Percentiles rank a stretch among this genome's conserved stretches.
These are phyloP conservation scores for Rhodotorula toruloides DNA, from an alignment of 768 basidiomycete species.

Conservation along the genomic window DNA sequence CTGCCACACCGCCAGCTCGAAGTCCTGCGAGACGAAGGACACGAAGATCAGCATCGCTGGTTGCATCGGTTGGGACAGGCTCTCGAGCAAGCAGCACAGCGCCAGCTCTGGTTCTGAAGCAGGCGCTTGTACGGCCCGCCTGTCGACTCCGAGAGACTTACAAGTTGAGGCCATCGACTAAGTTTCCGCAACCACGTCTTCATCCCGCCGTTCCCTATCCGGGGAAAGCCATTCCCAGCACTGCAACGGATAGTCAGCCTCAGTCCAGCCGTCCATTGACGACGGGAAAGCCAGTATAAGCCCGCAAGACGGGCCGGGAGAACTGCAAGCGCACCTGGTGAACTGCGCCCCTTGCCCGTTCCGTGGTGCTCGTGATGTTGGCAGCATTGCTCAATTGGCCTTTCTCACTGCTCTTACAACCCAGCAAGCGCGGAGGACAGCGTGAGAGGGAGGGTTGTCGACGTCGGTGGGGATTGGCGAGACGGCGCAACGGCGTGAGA, in stretches of 20 bases:
- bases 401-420: no score
- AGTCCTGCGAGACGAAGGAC: conserved; percentile 60
- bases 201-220: conserved; percentile 15
- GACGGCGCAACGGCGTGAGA: background rate
- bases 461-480: background rate
- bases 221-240: conserved; percentile 12
- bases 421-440: background rate
- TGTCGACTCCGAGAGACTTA: background rate
- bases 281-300: no score
- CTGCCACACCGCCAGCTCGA: conserved; percentile 94
- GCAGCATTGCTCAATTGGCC: background rate
- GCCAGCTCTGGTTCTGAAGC: background rate
- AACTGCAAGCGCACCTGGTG: background rate
- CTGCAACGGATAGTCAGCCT: background rate
- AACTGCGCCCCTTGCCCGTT: no score
- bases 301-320: background rate
- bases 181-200: conserved; percentile 26
- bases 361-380: background rate
- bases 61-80: no score
- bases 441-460: background rate
- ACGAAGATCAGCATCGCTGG: background rate
- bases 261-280: background rate
- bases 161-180: conserved; percentile 24
- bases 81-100: no score
- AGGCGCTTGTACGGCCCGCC: background rate